Percentiles rank a stretch among this genome's conserved stretches.
phyloP scores from a whole-genome alignment of 2,329 filamentous ascomycete genomes.

The Exophiala aquamarina region DNA sequence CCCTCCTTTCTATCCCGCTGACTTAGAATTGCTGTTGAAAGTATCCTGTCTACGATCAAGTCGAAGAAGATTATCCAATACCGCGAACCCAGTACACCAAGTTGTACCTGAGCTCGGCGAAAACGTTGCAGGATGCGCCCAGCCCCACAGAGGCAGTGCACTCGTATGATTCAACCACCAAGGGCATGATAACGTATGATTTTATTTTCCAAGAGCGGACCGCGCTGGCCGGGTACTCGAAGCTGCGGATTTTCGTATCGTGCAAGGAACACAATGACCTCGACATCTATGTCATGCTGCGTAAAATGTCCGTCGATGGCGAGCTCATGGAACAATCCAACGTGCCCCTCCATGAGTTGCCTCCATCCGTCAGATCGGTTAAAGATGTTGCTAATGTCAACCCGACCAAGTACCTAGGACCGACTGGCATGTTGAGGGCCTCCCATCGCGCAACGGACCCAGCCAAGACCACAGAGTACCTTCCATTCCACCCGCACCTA shows the following conservation, averaged over 20 bases:
- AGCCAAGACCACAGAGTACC: slow-evolving; percentile 33
- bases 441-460: slow-evolving; percentile 43
- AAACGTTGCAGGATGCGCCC: slow-evolving; percentile 19
- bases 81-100: slow-evolving; percentile 24
- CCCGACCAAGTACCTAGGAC: slow-evolving; percentile 38
- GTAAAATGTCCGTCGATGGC: slow-evolving; percentile 46
- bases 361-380: slow-evolving; percentile 24
- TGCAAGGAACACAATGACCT: slow-evolving; percentile 45
- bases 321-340: slow-evolving; percentile 44
- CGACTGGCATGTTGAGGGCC: slow-evolving; percentile 46
- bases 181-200: slow-evolving; percentile 33
- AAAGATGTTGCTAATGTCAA: slow-evolving; percentile 43
- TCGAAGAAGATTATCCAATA: slow-evolving; percentile 31
- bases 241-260: slow-evolving; percentile 49
- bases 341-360: slow-evolving; percentile 41
- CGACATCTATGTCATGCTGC: slow-evolving; percentile 44
- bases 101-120: slow-evolving; percentile 30
- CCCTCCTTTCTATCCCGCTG: not conserved
- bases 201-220: slow-evolving; percentile 39
- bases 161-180: slow-evolving; percentile 10
- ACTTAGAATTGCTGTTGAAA: not conserved
- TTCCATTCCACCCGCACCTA: slow-evolving; percentile 41
- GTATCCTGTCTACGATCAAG: slow-evolving; percentile 22
- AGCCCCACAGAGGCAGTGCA: slow-evolving; percentile 1
- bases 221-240: slow-evolving; percentile 46